Percentiles rank a stretch among this genome's conserved stretches.
phyloP scores from a whole-genome alignment of 805 yeast species.

The Lipomyces starkeyi region DNA sequence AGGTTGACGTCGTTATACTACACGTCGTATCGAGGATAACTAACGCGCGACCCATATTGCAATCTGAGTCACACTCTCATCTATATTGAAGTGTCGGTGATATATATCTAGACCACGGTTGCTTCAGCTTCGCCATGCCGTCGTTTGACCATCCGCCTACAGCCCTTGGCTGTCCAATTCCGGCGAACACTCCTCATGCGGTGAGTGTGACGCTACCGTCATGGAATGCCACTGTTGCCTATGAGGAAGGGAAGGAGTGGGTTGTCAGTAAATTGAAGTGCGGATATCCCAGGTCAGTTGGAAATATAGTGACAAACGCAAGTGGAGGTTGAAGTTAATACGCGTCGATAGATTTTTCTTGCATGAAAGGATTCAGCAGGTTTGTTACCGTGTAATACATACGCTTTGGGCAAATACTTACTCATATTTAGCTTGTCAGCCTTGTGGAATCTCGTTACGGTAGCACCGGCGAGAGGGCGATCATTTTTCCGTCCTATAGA shows the following conservation, averaged over 20 bases:
- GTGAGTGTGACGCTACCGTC: slow-evolving; percentile 94
- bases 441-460: slow-evolving; percentile 72
- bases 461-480: slow-evolving; percentile 72
- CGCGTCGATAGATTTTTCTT: slow-evolving; percentile 56
- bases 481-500: slow-evolving; percentile 77
- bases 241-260: slow-evolving; percentile 88
- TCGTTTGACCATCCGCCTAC: slow-evolving; percentile 38
- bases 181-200: slow-evolving; percentile 88
- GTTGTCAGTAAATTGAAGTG: slow-evolving; percentile 76
- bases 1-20: no score
- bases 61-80: neutral
- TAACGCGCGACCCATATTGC: no score
- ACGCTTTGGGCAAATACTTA: neutral
- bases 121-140: slow-evolving; percentile 20
- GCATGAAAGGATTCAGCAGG: slow-evolving; percentile 48
- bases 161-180: slow-evolving; percentile 81
- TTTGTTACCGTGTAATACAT: slow-evolving; percentile 23
- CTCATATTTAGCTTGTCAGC: slow-evolving; percentile 6
- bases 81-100: neutral
- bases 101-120: neutral
- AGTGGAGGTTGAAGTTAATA: slow-evolving; percentile 57
- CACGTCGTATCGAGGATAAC: no score
- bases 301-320: slow-evolving; percentile 18
- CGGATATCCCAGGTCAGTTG: slow-evolving; percentile 89
- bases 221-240: slow-evolving; percentile 91